Percentiles rank a stretch among this genome's conserved stretches.
These are phyloP conservation scores for Aureobasidium lini DNA, from an alignment of 2,329 filamentous ascomycete genomes.

Conservation along the genomic window DNA sequence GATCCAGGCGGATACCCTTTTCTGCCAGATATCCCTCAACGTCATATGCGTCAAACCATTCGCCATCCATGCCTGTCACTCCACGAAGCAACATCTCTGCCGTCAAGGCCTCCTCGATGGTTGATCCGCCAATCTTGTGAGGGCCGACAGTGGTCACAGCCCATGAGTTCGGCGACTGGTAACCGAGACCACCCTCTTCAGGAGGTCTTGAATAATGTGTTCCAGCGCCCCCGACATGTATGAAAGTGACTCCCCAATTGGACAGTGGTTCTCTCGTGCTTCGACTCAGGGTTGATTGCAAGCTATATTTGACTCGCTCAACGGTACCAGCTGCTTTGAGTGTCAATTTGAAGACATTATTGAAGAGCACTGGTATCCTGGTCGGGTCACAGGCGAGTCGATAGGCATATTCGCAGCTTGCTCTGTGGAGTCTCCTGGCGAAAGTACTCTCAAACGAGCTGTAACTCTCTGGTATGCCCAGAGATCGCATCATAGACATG, in stretches of 20 bases:
- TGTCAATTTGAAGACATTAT: constrained; percentile 62
- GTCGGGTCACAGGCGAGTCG: constrained; percentile 34
- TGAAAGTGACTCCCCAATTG: constrained; percentile 53
- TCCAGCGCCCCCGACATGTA: constrained; percentile 60
- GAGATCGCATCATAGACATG: background rate
- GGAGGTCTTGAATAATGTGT: constrained; percentile 47
- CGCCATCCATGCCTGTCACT: constrained; percentile 59
- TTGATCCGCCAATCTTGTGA: constrained; percentile 22
- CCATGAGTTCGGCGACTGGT: constrained; percentile 26
- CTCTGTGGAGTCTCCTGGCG: constrained; percentile 61
- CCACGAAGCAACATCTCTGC: constrained; percentile 34
- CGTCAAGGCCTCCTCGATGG: constrained; percentile 20
- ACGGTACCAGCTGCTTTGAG: constrained; percentile 26
- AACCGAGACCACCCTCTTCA: constrained; percentile 52
- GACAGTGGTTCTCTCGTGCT: constrained; percentile 45
- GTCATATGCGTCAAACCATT: constrained; percentile 71
- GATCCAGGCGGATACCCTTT: constrained; percentile 56
- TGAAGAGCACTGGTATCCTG: constrained; percentile 23
- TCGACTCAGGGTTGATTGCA: constrained; percentile 34
- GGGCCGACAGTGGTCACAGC: constrained; percentile 25
- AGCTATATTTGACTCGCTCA: constrained; percentile 19
- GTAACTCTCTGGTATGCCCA: constrained; percentile 43
- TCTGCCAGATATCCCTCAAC: constrained; percentile 65
- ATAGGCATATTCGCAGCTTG: constrained; percentile 55
- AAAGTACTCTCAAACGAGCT: constrained; percentile 60